phyloP scores from a whole-genome alignment of 768 basidiomycete genomes.

The Boletus sp. region DNA sequence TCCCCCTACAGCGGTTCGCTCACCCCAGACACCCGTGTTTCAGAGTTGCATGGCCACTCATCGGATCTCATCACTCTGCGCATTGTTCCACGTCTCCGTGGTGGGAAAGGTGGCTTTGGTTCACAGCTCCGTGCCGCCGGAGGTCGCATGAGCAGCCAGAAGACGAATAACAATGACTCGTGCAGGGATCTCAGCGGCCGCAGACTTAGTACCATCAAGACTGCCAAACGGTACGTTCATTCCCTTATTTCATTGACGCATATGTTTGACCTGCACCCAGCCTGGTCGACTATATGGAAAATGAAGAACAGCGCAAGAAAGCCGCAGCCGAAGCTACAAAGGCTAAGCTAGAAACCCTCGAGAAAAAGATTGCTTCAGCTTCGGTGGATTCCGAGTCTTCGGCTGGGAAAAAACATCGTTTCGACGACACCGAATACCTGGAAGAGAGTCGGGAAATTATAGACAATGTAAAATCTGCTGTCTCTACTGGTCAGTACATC shows the following conservation, averaged over 20 bases:
- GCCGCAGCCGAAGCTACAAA: slow-evolving; percentile 74
- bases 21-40: slow-evolving; percentile 31
- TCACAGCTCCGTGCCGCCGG: slow-evolving; percentile 95
- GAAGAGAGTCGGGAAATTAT: slow-evolving; percentile 90
- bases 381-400: slow-evolving; percentile 43
- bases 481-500: slow-evolving; percentile 62
- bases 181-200: slow-evolving; percentile 91
- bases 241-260: not conserved
- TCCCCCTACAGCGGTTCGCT: slow-evolving; percentile 38
- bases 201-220: slow-evolving; percentile 89
- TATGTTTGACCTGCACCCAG: slow-evolving; percentile 35
- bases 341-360: slow-evolving; percentile 80
- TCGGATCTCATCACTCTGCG: slow-evolving; percentile 59
- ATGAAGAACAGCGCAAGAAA: slow-evolving; percentile 76
- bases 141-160: slow-evolving; percentile 95
- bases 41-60: slow-evolving; percentile 32
- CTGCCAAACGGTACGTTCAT: slow-evolving; percentile 81
- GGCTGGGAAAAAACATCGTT: slow-evolving; percentile 78
- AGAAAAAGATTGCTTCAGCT: slow-evolving; percentile 59
- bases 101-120: slow-evolving; percentile 98
- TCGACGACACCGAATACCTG: slow-evolving; percentile 90
- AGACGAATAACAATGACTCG: slow-evolving; percentile 92
- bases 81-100: slow-evolving; percentile 68
- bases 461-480: slow-evolving; percentile 88
- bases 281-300: slow-evolving; percentile 81